A percentile compares a stretch with the other conserved stretches of the same genome.
phyloP scores from a whole-genome alignment of 1,284 basidiomycete species.

The Mycena sp. region DNA sequence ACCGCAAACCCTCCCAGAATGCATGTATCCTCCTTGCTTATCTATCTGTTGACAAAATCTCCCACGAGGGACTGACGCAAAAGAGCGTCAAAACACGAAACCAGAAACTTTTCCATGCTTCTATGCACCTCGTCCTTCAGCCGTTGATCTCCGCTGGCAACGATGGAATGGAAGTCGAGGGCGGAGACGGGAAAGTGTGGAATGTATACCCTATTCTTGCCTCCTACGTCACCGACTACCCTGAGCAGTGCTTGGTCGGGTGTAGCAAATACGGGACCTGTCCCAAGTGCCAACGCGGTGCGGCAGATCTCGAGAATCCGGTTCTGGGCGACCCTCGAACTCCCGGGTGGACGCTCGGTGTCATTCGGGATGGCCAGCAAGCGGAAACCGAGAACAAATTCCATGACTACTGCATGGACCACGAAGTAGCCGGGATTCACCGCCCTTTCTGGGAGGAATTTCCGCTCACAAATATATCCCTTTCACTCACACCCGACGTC shows the following conservation, averaged over 20 bases:
- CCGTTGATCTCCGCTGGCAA: slow-evolving; percentile 38
- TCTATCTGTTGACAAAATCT: slow-evolving; percentile 28
- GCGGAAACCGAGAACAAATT: neutral
- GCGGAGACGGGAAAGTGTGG: slow-evolving; percentile 37
- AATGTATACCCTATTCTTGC: slow-evolving; percentile 35
- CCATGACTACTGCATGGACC: neutral
- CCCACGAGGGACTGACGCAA: neutral
- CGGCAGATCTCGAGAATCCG: slow-evolving; percentile 14
- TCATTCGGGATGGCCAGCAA: neutral
- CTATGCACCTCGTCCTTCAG: slow-evolving; percentile 36
- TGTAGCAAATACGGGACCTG: slow-evolving; percentile 26
- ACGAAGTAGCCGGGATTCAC: slow-evolving; percentile 8
- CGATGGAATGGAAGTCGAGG: slow-evolving; percentile 37
- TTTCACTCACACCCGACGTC: no score
- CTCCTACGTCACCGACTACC: slow-evolving; percentile 43
- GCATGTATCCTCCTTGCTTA: slow-evolving; percentile 37
- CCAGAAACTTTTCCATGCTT: slow-evolving; percentile 23
- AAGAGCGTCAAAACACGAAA: slow-evolving; percentile 14
- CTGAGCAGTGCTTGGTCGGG: slow-evolving; percentile 40
- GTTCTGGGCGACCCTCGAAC: neutral
- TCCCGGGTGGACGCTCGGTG: neutral
- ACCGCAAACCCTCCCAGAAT: slow-evolving; percentile 22
- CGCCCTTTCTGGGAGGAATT: slow-evolving; percentile 39
- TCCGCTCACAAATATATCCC: slow-evolving; percentile 31
- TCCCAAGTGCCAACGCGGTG: slow-evolving; percentile 28